These are phyloP conservation scores for Rhizopus microsporus DNA, from an alignment of 371 early-diverging fungal genomes.

Conservation along the genomic window DNA sequence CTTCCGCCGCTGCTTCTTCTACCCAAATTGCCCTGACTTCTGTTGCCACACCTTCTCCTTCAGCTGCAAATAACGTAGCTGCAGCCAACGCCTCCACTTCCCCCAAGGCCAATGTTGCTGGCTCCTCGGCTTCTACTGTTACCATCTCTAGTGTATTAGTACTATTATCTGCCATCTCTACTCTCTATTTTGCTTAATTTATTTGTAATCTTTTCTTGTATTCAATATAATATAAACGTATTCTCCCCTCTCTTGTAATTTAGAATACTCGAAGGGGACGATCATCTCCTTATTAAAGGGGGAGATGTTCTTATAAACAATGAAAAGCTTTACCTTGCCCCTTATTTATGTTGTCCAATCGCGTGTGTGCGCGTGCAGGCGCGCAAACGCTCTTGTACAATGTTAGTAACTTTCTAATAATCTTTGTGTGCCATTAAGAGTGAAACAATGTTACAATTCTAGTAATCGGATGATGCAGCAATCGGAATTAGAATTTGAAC, in stretches of 20 bases:
- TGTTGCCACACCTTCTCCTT: slow-evolving; percentile 12
- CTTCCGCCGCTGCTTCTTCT: slow-evolving; percentile 24
- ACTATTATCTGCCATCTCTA: not conserved
- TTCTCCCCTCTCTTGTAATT: not conserved
- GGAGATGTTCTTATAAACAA: no score
- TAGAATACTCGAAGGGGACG: not conserved
- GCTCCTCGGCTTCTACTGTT: not conserved
- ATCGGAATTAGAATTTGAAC: no score
- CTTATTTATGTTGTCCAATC: no score
- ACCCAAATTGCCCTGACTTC: slow-evolving; percentile 10
- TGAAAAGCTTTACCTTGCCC: no score
- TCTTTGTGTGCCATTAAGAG: no score
- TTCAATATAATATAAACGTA: not conserved
- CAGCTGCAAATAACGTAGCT: not conserved
- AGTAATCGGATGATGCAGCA: no score
- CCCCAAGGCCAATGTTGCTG: slow-evolving; percentile 2
- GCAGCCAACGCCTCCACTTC: not conserved
- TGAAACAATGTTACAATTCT: no score
- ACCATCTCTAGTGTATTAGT: slow-evolving; percentile 1
- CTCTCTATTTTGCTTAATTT: slow-evolving; percentile 4
- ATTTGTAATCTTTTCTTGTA: not conserved
- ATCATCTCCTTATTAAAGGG: not conserved
- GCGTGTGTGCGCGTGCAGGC: no score
- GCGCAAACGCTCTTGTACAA: no score
- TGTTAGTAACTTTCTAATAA: no score